Base-by-base conservation (phyloP, 1,284 basidiomycete genomes). In the Chalciporus sp. region DNA sequence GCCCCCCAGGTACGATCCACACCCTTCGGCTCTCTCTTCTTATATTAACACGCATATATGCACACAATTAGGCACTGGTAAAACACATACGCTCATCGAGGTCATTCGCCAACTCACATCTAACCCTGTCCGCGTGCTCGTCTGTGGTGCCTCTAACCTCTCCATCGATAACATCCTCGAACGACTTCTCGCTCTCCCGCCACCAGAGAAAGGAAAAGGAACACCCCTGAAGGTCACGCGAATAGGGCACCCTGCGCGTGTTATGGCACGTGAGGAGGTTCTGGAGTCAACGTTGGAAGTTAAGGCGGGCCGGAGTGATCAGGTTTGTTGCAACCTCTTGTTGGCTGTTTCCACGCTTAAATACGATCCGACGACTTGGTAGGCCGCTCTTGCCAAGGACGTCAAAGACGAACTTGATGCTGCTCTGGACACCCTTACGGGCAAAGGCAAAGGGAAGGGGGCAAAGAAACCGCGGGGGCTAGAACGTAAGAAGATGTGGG, bases 161-260 rank as follows among this genome's bases (percentile, higher is more conserved):
- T 90, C 94, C 1, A 92, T 96, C 1, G 94, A 96, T 69, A 95
- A 96, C 68, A 87, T 96, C 35, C 77, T 95, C 4, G 88, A 95
- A 62, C 79, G 94, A n/a, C 76, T 95, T 4, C 77, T 92, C 12
- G 78, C 78, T 16, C 73, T 90, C 7, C 84, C 85, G 14, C 57
- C 69, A 1, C 61, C 69, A 1, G 76, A 76, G 20, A 71, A 64
- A 31, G 64, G 59, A 10, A 72, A 59, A 23, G 62, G 62, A 7
- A 58, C 69, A n/a, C 75, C 70, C 55, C 61, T 90, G 9, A 85
- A 78, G 63, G 76, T 94, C 7, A 92, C 94, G 1, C 82, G 95
- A 12, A 79, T 97, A 9, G 94, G 94, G 0, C 95, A 99, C 69
- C 96, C 96, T 0, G 96, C 97, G 0, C 83, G 96, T 12, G 90